Conservation (phyloP, 371 early-diverging fungal genomes). For the Mucor velutinosus region DNA sequence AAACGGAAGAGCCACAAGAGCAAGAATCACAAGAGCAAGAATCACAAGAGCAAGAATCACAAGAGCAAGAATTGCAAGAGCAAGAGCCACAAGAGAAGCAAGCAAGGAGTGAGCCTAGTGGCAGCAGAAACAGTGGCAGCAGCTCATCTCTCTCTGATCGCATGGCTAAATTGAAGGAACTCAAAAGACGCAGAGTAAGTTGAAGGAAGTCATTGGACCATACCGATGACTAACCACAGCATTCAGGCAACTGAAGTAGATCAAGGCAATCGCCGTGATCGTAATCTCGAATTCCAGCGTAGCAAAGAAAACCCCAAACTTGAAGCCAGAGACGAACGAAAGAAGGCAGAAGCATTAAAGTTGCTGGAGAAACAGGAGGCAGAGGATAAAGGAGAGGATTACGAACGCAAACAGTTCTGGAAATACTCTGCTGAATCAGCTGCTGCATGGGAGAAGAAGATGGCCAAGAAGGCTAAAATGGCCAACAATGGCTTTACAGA, state of each 20-base stretch:
- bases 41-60: neutral
- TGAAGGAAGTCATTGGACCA: neutral
- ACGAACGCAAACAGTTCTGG: constrained; percentile 81
- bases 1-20: too few relatives aligned
- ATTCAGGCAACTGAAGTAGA: constrained; percentile 58
- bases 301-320: constrained; percentile 71
- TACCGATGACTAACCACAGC: neutral
- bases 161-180: constrained; percentile 55
- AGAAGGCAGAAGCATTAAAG: constrained; percentile 76
- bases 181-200: constrained; percentile 59
- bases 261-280: constrained; percentile 78
- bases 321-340: constrained; percentile 66
- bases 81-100: neutral
- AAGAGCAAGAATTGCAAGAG: too few relatives aligned
- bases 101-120: neutral
- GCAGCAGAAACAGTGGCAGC: neutral
- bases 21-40: too few relatives aligned
- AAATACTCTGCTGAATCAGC: constrained; percentile 87
- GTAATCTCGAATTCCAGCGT: constrained; percentile 79
- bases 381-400: constrained; percentile 78
- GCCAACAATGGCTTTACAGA: constrained; percentile 87
- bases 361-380: constrained; percentile 62
- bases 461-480: constrained; percentile 64
- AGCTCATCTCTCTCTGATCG: constrained; percentile 35
- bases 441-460: constrained; percentile 84